Evolutionary conservation across 2,329 filamentous ascomycete species (phyloP), one percentile per base, ranked within the genome.

Genomic region (Triangularia setosa): DNA sequence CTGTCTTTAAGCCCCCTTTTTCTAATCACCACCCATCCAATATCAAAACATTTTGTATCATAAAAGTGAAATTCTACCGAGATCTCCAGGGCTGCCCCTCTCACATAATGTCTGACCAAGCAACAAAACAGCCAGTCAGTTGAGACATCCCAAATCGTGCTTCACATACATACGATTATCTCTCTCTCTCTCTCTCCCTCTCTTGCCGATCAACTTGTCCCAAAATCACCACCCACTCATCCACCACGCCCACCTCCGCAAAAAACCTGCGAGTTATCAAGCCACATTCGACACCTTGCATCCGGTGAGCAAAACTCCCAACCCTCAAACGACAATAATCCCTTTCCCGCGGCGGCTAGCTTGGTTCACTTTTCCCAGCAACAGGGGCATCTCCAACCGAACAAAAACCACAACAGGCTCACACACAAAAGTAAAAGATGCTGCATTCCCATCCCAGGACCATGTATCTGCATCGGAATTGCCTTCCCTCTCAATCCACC

Each of bases 321-420:
- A 25, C 35, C 35, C n/a, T 44, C 40, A 1, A 48, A 23, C 40
- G 40, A 48, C n/a, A n/a, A 48, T 18, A 48, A 18, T 40, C 35
- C 16, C 12, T 21, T 23, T n/a, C 11, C 40, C 21, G 6, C 40
- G 40, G 40, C 40, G 40, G 40, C 40, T 21, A 18, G 4, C 7
- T 16, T 30, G 25, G 2, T 27, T 56, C 23, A 6, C 18, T 6
- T 58, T 30, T n/a, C 55, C 28, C 12, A 4, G 6, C 16, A 11
- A 33, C n/a, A n/a, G 25, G 24, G 58, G 58, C 58, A 60, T 53
- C 24, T 53, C 58, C 58, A 60, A 14, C 58, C 58, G 58, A n/a
- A n/a, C n/a, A n/a, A 59, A 40, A 35, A 18, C 16, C 30, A 59
- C 33, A 30, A 35, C 24, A 33, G 27, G 11, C 35, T 44, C 35